Evolutionary conservation across 495 filamentous ascomycete genomes (phyloP).

Genomic region (Talaromyces proteolyticus): DNA sequence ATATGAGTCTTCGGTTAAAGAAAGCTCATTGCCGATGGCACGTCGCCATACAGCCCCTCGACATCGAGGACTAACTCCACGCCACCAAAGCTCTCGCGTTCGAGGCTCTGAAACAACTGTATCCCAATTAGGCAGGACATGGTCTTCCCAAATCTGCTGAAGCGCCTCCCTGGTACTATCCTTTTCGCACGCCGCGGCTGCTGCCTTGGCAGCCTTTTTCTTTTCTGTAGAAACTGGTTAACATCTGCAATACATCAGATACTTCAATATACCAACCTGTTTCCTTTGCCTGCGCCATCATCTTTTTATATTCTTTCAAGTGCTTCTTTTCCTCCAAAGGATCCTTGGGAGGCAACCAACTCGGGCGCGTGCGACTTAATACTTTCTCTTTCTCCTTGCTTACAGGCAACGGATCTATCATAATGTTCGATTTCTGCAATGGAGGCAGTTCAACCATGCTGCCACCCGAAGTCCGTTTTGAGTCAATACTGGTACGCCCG

Average conservation of each 20-base stretch:
- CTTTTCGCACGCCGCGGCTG: conserved; percentile 50
- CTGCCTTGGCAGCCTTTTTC: conserved; percentile 40
- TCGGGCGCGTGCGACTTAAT: conserved; percentile 82
- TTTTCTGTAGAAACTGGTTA: conserved; percentile 26
- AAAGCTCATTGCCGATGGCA: conserved; percentile 86
- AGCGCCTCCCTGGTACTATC: conserved; percentile 59
- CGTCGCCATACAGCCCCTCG: conserved; percentile 80
- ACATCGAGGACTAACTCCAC: conserved; percentile 72
- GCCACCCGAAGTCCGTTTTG: conserved; percentile 51
- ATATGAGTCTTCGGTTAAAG: conserved; percentile 69
- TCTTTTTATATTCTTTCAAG: conserved; percentile 83
- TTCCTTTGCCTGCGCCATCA: conserved; percentile 81
- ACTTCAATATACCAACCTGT: conserved; percentile 44
- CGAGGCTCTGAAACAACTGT: conserved; percentile 62
- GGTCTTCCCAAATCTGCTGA: conserved; percentile 78
- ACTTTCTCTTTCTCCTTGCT: conserved; percentile 97
- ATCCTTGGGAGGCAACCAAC: conserved; percentile 92
- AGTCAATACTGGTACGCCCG: conserved; percentile 39
- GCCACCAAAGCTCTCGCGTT: conserved; percentile 92
- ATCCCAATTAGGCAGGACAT: conserved; percentile 84
- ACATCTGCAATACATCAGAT: neutral
- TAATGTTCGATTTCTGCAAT: conserved; percentile 77
- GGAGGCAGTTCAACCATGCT: conserved; percentile 64
- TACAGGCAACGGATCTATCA: conserved; percentile 93
- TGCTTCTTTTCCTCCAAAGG: conserved; percentile 90